Conservation (phyloP, 2,329 filamentous ascomycete genomes). For the Sporothrix dimorphospora region DNA sequence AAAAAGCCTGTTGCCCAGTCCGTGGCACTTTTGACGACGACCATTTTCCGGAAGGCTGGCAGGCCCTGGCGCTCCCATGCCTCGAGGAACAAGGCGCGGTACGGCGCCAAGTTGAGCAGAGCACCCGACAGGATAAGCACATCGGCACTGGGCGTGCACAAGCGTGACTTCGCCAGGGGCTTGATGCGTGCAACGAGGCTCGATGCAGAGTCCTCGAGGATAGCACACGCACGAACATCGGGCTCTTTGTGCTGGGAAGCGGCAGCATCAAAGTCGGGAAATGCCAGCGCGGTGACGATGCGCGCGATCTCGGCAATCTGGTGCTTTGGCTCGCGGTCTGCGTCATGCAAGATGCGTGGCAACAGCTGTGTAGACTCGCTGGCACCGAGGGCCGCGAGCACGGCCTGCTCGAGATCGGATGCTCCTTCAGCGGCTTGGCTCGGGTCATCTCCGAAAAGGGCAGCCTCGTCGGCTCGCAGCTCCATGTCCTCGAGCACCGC, state of each 20-base stretch:
- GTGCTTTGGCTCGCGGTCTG: conserved; percentile 25
- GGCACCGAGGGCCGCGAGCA: conserved; percentile 10
- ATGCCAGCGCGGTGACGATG: conserved; percentile 25
- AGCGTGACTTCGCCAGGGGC: conserved; percentile 18
- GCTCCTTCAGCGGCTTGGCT: background rate
- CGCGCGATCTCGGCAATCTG: conserved; percentile 26
- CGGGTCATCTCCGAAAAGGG: background rate
- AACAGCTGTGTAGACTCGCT: conserved; percentile 9
- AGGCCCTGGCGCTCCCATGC: conserved; percentile 16
- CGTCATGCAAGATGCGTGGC: conserved; percentile 25
- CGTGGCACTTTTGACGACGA: conserved; percentile 1
- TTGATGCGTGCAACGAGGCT: conserved; percentile 21
- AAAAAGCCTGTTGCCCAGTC: conserved; percentile 18
- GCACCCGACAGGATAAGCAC: conserved; percentile 27
- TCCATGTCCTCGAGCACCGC: conserved; percentile 26
- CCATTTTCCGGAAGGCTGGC: conserved; percentile 21
- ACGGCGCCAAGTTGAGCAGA: conserved; percentile 22
- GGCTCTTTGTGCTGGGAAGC: background rate
- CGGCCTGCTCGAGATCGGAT: background rate
- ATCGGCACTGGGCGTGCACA: conserved; percentile 15
- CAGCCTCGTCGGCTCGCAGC: conserved; percentile 15
- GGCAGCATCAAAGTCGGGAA: background rate
- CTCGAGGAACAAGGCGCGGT: conserved; percentile 22
- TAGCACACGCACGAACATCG: background rate
- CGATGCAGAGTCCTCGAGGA: background rate